These are phyloP conservation scores for Quercus parvula DNA, from an alignment of 306 rosid genomes.

Conservation along the genomic window DNA sequence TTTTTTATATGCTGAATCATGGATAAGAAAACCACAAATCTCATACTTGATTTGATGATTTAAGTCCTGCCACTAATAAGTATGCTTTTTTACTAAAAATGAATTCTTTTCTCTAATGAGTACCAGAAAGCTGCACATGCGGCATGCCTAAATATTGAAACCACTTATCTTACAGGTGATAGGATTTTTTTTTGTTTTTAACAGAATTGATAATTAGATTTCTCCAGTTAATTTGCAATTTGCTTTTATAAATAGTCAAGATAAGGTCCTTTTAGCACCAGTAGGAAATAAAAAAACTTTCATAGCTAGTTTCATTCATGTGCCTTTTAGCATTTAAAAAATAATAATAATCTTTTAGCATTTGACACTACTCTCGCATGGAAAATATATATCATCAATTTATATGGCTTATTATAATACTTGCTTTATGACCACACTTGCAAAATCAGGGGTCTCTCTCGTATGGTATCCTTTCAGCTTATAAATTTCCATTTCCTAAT, in stretches of 20 bases:
- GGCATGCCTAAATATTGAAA: not conserved
- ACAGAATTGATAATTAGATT: not conserved
- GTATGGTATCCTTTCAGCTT: not conserved
- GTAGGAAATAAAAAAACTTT: not conserved
- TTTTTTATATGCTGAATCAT: not conserved
- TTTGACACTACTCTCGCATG: not conserved
- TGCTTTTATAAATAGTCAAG: not conserved
- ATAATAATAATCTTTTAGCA: not conserved
- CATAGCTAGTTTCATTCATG: too few species aligned
- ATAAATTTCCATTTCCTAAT: slow-evolving; percentile 12
- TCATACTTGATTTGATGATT: not conserved
- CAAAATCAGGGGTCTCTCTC: not conserved
- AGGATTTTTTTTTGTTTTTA: not conserved
- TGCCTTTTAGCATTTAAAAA: too few species aligned
- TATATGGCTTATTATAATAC: slow-evolving; percentile 13
- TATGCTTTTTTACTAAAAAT: not conserved
- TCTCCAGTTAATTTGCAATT: not conserved
- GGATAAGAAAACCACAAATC: not conserved
- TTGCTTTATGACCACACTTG: slow-evolving; percentile 20
- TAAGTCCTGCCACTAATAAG: not conserved
- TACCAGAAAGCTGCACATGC: not conserved
- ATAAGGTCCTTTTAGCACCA: not conserved
- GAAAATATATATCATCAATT: not conserved
- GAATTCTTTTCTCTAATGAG: not conserved
- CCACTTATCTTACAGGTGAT: not conserved